phyloP scores from a whole-genome alignment of 441 rosid species.

The Bruguiera hainesii region DNA sequence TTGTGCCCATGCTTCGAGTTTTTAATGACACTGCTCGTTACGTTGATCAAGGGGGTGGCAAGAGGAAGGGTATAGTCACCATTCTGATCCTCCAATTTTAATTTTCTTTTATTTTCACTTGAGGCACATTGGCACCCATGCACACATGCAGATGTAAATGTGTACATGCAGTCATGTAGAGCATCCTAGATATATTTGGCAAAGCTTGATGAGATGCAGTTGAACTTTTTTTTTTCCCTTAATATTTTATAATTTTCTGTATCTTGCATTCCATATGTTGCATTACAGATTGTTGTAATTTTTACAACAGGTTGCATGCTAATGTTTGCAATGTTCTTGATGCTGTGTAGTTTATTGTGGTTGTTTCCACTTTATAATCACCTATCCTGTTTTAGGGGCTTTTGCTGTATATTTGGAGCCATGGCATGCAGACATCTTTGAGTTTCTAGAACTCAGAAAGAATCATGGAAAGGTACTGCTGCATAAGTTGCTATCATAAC shows the following conservation, averaged over 20 bases:
- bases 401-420: slow-evolving; percentile 77
- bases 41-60: slow-evolving; percentile 79
- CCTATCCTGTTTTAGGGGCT: slow-evolving; percentile 40
- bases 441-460: slow-evolving; percentile 59
- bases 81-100: neutral
- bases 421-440: slow-evolving; percentile 74
- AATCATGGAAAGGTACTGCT: slow-evolving; percentile 67
- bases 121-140: neutral
- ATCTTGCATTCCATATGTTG: neutral
- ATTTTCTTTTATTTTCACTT: neutral
- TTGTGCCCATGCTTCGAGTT: slow-evolving; percentile 69
- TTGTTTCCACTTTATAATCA: slow-evolving; percentile 1
- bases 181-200: neutral
- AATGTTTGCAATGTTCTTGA: neutral
- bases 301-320: too few relatives aligned
- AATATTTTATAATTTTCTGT: neutral
- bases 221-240: neutral
- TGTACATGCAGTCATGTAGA: too few relatives aligned
- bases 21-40: slow-evolving; percentile 74
- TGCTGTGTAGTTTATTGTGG: neutral
- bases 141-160: neutral
- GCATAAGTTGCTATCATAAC: neutral
- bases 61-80: slow-evolving; percentile 48
- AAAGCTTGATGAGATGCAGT: neutral
- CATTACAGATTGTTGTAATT: neutral